Evolutionary conservation across 2,329 filamentous ascomycete genomes (phyloP), one percentile per base, ranked within the genome.

Genomic region (Daldinia eschscholtzii): DNA sequence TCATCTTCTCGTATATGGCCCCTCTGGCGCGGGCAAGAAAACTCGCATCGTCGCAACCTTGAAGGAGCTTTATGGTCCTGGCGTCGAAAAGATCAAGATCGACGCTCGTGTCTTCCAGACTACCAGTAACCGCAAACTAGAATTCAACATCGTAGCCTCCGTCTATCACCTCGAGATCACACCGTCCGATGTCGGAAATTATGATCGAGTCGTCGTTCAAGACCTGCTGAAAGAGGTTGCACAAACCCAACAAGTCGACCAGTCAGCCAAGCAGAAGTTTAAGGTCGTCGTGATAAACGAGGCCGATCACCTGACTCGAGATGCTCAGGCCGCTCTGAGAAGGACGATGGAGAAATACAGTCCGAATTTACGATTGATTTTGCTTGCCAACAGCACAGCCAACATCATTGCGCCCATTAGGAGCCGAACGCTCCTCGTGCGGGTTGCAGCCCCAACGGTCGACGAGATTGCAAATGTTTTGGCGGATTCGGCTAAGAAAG

Each of bases 31-130:
- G 4, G 96, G 96, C 73, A 99, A 99, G 81, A 99, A 99, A 83
- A 99, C 96, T 1, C 91, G 96, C 48, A 97, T 98, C 73, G 93
- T 98, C 18, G 94, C 96, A 15, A 98, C 95, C 0, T 84, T 99
- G 3, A 97, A 97, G 80, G 95, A 98, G 78, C 87, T 99, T 6
- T 99, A 96, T 80, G 96, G 96, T 0, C 91, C 95, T 0, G 95
- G 96, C 48, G 96, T 97, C n/a, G 97, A 99, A 79, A 98, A 98
- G 86, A 99, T 99, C 86, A 98, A 98, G 84, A 98, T 99, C 82
- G 96, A 99, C 79, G 93, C 94, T 12, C 92, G 96, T 72, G 92
- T 98, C 66, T 99, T 99, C 84, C 94, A 97, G 81, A 98, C 96
- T 0, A 94, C 90, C 23, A 92, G 91, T 78, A 98, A 97, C 81